These are phyloP conservation scores for Penicillium brevicompactum DNA, from an alignment of 2,329 filamentous ascomycete genomes.

Conservation along the genomic window DNA sequence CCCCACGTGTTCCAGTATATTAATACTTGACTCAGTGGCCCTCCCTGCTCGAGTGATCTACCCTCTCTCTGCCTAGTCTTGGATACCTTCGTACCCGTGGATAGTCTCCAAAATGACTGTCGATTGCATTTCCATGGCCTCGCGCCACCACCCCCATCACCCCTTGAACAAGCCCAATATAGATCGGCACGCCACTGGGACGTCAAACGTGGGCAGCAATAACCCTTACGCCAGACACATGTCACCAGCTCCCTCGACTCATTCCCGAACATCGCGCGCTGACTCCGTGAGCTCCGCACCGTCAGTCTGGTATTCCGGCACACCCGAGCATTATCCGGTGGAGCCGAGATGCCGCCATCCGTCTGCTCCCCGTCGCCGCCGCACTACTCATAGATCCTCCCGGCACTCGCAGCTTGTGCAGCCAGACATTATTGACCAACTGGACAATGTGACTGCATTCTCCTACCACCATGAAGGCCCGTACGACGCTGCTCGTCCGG, in stretches of 20 bases:
- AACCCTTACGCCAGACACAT: constrained; percentile 32
- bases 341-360: constrained; percentile 24
- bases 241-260: constrained; percentile 24
- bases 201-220: constrained; percentile 17
- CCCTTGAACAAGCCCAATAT: constrained; percentile 16
- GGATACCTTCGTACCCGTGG: background rate
- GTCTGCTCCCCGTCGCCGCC: constrained; percentile 18
- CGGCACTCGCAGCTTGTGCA: constrained; percentile 48
- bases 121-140: constrained; percentile 26
- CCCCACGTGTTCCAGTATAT: constrained; percentile 8
- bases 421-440: constrained; percentile 76
- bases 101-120: constrained; percentile 13
- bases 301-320: constrained; percentile 26
- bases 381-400: constrained; percentile 18
- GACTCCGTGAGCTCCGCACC: constrained; percentile 25
- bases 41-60: background rate
- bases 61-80: background rate
- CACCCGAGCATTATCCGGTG: constrained; percentile 28
- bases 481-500: constrained; percentile 78
- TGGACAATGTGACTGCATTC: constrained; percentile 67
- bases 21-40: background rate
- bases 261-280: constrained; percentile 21
- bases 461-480: constrained; percentile 88
- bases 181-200: constrained; percentile 9
- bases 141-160: constrained; percentile 24